These are phyloP conservation scores for Betula pendula DNA, from an alignment of 306 rosid species.

Conservation along the genomic window DNA sequence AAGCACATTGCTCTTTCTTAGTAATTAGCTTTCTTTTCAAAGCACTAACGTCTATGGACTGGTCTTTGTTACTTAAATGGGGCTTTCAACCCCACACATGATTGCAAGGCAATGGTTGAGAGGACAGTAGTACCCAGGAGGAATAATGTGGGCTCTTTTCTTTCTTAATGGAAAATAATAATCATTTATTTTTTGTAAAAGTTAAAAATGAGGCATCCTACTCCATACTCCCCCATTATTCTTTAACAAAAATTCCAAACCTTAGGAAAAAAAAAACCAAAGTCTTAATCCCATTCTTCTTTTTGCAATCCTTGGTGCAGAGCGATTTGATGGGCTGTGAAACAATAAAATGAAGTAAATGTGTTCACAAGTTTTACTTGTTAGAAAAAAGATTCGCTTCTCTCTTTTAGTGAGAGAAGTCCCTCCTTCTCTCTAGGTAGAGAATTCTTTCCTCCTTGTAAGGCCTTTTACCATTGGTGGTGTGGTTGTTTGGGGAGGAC, in stretches of 20 bases:
- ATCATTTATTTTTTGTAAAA: no score
- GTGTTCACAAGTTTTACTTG: background rate
- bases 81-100: no score
- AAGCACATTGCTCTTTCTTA: background rate
- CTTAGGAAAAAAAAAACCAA: background rate
- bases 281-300: background rate
- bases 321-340: no score
- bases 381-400: no score
- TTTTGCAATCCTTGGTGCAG: background rate
- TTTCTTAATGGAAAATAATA: background rate
- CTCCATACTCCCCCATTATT: no score
- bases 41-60: background rate
- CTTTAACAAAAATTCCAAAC: no score
- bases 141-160: background rate
- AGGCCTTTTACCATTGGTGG: no score
- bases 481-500: no score
- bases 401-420: no score
- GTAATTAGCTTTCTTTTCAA: background rate
- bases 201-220: no score
- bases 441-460: no score
- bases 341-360: background rate
- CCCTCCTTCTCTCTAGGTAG: no score
- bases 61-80: background rate
- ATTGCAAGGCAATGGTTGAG: background rate
- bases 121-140: background rate